Percentiles rank a stretch among this genome's conserved stretches.
These are phyloP conservation scores for Cymbidium sinense DNA, from an alignment of 106 monocot genomes.

Conservation along the genomic window DNA sequence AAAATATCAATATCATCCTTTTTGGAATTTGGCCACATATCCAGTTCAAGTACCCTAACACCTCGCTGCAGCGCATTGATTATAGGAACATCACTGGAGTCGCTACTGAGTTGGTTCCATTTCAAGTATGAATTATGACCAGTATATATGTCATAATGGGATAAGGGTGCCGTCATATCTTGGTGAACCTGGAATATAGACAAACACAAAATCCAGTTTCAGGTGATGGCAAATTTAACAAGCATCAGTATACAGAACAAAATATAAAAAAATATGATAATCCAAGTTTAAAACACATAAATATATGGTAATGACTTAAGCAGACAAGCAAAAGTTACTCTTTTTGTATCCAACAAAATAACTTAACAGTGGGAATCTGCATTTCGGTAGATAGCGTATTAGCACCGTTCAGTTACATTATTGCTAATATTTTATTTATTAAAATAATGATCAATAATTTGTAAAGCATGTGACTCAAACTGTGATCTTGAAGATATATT, in stretches of 20 bases:
- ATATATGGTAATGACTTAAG: background rate
- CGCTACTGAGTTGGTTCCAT: slow-evolving; percentile 63
- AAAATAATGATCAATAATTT: too few species aligned
- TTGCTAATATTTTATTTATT: too few species aligned
- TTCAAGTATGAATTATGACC: slow-evolving; percentile 56
- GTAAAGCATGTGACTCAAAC: too few species aligned
- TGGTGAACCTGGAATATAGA: slow-evolving; percentile 40
- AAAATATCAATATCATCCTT: slow-evolving; percentile 47
- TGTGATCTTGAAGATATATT: too few species aligned
- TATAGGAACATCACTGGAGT: slow-evolving; percentile 58
- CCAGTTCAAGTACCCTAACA: slow-evolving; percentile 59
- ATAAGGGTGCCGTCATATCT: slow-evolving; percentile 57
- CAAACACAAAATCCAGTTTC: slow-evolving; percentile 1
- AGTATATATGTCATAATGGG: slow-evolving; percentile 53
- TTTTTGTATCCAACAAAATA: too few species aligned
- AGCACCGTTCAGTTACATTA: too few species aligned
- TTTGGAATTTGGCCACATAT: slow-evolving; percentile 73
- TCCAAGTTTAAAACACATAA: background rate
- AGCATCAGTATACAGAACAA: background rate
- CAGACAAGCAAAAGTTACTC: too few species aligned
- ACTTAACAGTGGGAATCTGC: too few species aligned
- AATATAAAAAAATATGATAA: background rate
- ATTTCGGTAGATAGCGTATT: too few species aligned
- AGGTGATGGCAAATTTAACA: too few species aligned
- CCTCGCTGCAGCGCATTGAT: slow-evolving; percentile 52